Base-by-base conservation (phyloP, 179 eudicot genomes). In the Beta lomatogona region DNA sequence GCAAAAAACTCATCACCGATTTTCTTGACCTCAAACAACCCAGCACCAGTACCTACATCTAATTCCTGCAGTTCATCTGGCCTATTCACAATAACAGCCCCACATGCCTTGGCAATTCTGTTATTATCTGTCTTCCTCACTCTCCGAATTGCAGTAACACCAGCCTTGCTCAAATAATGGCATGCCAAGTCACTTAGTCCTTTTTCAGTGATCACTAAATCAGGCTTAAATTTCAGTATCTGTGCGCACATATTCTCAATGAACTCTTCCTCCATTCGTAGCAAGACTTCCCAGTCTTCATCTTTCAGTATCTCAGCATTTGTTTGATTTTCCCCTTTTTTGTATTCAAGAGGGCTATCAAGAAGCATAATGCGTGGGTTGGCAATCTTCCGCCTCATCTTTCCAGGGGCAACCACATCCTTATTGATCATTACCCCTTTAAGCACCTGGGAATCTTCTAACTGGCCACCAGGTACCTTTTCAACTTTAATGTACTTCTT, bases 31-130 rank as follows among this genome's bases (percentile, higher is more conserved):
- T 95, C 99, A 83, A 94, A 94, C 61, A 94, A 88, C 41, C 98
- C 97, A 79, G 98, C 99, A 68, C 99, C 95, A 61, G 97, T 92
- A 46, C 98, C 98, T 11, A 95, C 91, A 79, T 94, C 97, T 21
- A 96, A 94, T 86, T 94, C 98, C 85, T 95, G 98, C 77, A 95
- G 87, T 85, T 95, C 98, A 88, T 95, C 98, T 15, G 98, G 95
- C 72, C 98, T 86, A 72, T 93, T 95, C 6, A 92, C 98, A 82
- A 95, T 95, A 68, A 90, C 93, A 3, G 98, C 98, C 41, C 98
- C 99, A 89, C 92, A 92, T 64, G 99, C 94, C 87, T 90, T 95
- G 21, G 99, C 94, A 81, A 94, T 94, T 86, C 98, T 88, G 71
- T 92, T 95, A 69, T 94, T 95, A 74, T 95, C 98, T 0, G 98